phyloP scores from a whole-genome alignment of 768 basidiomycete species.

The Porphyrellus cyaneotinctus region DNA sequence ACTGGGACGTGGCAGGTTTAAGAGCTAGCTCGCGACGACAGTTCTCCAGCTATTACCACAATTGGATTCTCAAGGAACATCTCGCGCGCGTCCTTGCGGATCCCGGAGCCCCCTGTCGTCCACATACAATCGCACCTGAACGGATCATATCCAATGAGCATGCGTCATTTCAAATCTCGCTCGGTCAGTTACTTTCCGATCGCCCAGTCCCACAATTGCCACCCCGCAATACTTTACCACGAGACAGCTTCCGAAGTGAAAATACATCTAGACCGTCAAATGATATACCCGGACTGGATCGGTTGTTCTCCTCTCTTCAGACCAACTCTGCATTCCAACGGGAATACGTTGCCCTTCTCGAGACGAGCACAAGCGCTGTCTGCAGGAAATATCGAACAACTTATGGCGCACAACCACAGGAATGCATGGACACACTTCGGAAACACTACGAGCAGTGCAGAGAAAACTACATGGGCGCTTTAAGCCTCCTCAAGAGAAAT shows the following conservation, averaged over 20 bases:
- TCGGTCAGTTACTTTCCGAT: not conserved
- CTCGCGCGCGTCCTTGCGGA: not conserved
- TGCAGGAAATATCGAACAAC: not conserved
- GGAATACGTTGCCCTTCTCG: not conserved
- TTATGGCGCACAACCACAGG: not conserved
- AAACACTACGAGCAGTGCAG: not conserved
- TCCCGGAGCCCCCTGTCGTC: not conserved
- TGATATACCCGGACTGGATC: not conserved
- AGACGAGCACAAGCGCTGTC: not conserved
- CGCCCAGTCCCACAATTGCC: not conserved
- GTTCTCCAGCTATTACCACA: constrained; percentile 15
- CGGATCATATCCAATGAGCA: not conserved
- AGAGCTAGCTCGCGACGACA: not conserved
- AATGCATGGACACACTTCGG: not conserved
- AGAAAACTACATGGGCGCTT: not conserved
- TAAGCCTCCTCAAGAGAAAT: not conserved
- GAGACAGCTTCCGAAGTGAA: not conserved
- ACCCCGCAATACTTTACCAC: not conserved
- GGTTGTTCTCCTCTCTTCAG: not conserved
- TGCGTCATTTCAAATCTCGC: not conserved
- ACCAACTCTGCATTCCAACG: not conserved
- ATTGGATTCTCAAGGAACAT: constrained; percentile 1
- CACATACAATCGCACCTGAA: not conserved
- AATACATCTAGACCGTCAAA: not conserved
- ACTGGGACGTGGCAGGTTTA: not conserved